Evolutionary conservation across 805 yeast species (phyloP).

Genomic region (Sugiyamaella floridensis): DNA sequence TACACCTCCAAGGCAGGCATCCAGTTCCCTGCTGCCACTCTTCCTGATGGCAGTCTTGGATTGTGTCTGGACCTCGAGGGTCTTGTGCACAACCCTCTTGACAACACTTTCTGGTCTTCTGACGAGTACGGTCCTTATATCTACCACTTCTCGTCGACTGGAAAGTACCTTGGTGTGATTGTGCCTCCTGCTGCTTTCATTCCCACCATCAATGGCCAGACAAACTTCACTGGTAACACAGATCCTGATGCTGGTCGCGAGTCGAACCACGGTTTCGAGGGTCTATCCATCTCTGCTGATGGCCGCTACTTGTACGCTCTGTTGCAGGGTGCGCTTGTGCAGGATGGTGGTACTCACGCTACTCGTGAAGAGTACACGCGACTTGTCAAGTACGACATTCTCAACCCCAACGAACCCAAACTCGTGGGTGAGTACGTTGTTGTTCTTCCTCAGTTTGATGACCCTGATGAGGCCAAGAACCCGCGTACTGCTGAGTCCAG

Average conservation of each 20-base stretch:
- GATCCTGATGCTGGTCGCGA: constrained; percentile 17
- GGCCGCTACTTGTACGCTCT: constrained; percentile 10
- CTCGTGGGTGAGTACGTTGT: constrained; percentile 14
- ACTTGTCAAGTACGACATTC: constrained; percentile 10
- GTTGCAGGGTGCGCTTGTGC: constrained; percentile 14
- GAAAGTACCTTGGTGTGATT: constrained; percentile 6
- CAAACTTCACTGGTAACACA: constrained; percentile 11
- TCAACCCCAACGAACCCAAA: constrained; percentile 4
- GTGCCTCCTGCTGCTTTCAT: constrained; percentile 17
- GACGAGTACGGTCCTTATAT: constrained; percentile 19
- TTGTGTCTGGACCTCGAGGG: constrained; percentile 15
- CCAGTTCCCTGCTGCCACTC: constrained; percentile 13
- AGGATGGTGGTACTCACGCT: constrained; percentile 17
- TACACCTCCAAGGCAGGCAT: constrained; percentile 4
- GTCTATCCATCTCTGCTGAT: constrained; percentile 13
- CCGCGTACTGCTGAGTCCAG: constrained; percentile 14
- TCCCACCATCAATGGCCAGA: constrained; percentile 11
- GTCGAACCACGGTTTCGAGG: constrained; percentile 17
- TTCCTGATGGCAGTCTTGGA: constrained; percentile 2
- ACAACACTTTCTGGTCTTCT: constrained; percentile 13
- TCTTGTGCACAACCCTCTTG: constrained; percentile 9
- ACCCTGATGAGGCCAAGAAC: constrained; percentile 14
- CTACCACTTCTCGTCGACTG: constrained; percentile 11
- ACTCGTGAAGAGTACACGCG: constrained; percentile 16
- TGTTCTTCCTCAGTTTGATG: constrained; percentile 13